Conservation (phyloP, 139 green algal genomes). For the Desmodesmus armatus region DNA sequence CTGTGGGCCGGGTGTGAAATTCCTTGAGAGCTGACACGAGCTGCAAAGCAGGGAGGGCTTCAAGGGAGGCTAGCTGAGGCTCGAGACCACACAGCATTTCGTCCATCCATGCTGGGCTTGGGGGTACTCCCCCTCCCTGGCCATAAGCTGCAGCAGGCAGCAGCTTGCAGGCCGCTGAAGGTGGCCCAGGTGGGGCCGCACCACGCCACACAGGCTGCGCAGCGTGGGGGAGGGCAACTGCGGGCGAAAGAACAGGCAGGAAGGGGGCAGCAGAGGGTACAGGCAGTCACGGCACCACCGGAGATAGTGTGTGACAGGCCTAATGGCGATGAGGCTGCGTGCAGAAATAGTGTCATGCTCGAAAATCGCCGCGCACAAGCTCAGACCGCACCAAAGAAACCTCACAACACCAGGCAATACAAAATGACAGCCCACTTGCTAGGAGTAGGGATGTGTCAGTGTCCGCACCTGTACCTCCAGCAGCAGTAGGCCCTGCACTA, state of each 20-base stretch:
- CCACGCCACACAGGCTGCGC: neutral
- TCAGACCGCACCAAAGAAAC: too few relatives aligned
- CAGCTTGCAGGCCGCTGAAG: neutral
- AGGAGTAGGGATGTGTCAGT: too few relatives aligned
- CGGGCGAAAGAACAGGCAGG: too few relatives aligned
- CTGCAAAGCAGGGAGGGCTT: neutral
- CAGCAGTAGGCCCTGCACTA: constrained; percentile 11
- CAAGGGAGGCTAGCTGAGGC: neutral
- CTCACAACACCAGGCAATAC: too few relatives aligned
- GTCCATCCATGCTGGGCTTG: neutral
- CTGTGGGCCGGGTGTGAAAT: neutral
- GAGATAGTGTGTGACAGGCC: neutral
- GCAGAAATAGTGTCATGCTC: too few relatives aligned
- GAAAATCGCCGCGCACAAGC: too few relatives aligned
- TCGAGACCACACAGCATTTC: neutral
- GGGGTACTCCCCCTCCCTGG: neutral
- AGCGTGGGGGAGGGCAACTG: neutral
- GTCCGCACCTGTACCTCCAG: constrained; percentile 2
- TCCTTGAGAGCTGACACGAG: neutral
- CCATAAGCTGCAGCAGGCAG: constrained; percentile 22
- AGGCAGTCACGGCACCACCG: neutral
- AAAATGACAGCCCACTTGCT: too few relatives aligned
- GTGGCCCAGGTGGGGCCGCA: neutral
- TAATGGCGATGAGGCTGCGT: too few relatives aligned
- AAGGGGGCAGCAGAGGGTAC: neutral